Conservation (phyloP, 768 basidiomycete species). For the Lactarius quietus region DNA sequence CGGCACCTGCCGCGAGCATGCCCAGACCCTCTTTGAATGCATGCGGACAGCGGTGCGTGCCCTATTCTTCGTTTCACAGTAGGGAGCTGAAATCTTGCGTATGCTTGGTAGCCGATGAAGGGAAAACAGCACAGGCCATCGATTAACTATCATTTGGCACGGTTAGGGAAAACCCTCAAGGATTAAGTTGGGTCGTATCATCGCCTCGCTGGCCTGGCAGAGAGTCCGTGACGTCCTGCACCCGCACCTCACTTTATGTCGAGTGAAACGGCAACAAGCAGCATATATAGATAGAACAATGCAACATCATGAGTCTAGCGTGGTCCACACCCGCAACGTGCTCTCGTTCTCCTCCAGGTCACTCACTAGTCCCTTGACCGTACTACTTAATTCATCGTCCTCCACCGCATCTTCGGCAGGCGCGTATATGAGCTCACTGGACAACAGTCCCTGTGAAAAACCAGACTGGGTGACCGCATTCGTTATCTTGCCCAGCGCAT, state of each 20-base stretch:
- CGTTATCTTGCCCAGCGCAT: conserved; percentile 18
- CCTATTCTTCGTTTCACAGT: conserved; percentile 5
- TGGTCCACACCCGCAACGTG: conserved; percentile 27
- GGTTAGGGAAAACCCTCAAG: conserved; percentile 71
- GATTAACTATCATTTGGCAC: conserved; percentile 88
- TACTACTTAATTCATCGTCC: conserved; percentile 19
- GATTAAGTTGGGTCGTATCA: background rate
- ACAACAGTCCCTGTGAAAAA: conserved; percentile 19
- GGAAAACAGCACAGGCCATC: conserved; percentile 67
- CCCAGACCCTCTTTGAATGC: conserved; percentile 66
- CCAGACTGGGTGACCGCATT: conserved; percentile 12
- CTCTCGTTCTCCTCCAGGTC: conserved; percentile 24
- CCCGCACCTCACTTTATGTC: background rate
- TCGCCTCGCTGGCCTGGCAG: background rate
- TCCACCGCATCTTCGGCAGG: conserved; percentile 28
- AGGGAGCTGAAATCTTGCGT: conserved; percentile 12
- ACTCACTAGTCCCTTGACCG: conserved; percentile 18
- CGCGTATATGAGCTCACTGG: conserved; percentile 23
- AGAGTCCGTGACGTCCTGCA: background rate
- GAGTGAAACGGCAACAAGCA: background rate
- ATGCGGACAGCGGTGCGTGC: conserved; percentile 79
- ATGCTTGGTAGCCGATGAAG: conserved; percentile 51
- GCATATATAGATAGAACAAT: background rate
- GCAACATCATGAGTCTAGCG: conserved; percentile 16
- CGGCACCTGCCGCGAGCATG: conserved; percentile 52